phyloP scores from a whole-genome alignment of 2,329 filamentous ascomycete genomes.

The Cercospora sp. region DNA sequence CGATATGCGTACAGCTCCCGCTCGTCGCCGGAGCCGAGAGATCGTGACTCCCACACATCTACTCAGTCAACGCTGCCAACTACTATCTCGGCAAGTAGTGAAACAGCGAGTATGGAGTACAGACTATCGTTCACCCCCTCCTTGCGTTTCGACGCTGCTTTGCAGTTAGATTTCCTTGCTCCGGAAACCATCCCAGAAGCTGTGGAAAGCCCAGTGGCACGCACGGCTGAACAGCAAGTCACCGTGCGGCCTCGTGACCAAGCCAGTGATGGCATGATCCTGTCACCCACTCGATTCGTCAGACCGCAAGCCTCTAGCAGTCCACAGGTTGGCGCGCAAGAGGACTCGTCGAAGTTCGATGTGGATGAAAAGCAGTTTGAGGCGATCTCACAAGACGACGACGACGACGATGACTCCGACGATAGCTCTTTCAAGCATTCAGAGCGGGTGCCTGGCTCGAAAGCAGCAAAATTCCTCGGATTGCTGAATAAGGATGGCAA shows the following conservation, averaged over 20 bases:
- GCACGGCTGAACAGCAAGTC: not conserved
- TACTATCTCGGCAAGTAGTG: slow-evolving; percentile 22
- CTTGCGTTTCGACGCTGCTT: slow-evolving; percentile 6
- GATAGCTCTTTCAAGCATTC: slow-evolving; percentile 3
- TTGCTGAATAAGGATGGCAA: slow-evolving; percentile 19
- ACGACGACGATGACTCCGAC: not conserved
- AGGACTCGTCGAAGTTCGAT: not conserved
- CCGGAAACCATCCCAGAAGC: slow-evolving; percentile 22
- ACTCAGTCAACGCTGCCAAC: slow-evolving; percentile 20
- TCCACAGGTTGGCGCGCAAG: not conserved
- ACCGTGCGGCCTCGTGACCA: not conserved
- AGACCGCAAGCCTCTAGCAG: not conserved
- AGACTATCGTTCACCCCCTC: slow-evolving; percentile 13
- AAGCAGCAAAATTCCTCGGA: slow-evolving; percentile 35
- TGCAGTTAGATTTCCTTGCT: slow-evolving; percentile 15
- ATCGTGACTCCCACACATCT: slow-evolving; percentile 4
- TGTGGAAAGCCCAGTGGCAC: slow-evolving; percentile 16
- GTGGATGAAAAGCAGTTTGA: not conserved
- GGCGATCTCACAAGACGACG: not conserved
- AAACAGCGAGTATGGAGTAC: slow-evolving; percentile 18
- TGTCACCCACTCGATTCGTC: not conserved
- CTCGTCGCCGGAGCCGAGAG: slow-evolving; percentile 26
- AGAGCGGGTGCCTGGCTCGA: slow-evolving; percentile 27
- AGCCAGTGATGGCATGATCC: not conserved
- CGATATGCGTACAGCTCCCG: slow-evolving; percentile 20